Base-by-base conservation (phyloP, 2,329 filamentous ascomycete species). In the Aspergillus candidus region DNA sequence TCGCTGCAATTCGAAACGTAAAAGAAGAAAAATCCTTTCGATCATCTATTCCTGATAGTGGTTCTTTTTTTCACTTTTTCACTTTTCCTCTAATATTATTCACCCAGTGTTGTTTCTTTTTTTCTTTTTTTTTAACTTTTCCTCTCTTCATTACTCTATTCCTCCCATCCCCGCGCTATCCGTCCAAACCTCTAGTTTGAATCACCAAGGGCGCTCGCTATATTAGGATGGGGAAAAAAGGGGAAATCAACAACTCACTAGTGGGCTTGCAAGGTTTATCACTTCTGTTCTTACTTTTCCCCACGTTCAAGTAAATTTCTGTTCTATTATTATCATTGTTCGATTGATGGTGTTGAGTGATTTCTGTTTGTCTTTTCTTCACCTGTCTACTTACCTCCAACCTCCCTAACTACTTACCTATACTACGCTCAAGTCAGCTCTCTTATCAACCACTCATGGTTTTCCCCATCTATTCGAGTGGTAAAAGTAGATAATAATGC, bases 171-270 rank as follows among this genome's bases (percentile, higher is more conserved):
- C 43, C 46, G 43, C 46, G 32, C 48, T 44, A 47, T 48, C 44
- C 40, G 39, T 54, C 51, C 42, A 46, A 45, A 47, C 47, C 55
- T 53, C 56, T 54, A 52, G 41, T 56, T 52, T 53, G 44, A 60
- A 45, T 60, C 59, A 48, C 52, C 53, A 57, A 44, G 57, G 65
- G 64, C 65, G 64, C 64, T 67, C 22, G 22, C 22, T 10, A 27
- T 27, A 27, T 27, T 10, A 27, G 57, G 65, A 65, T 66, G 64
- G 60, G 62, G 58, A 62, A 64, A 64, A 60, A 56, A 52, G 60
- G 57, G 56, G 6, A 27, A 27, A 2, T 3, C 22, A 52, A 57
- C 59, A 57, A 59, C 54, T 61, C 57, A 56, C 59, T 58, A 62
- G 59, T 58, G 56, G 53, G 56, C 15, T 15, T 15, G 15, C 59